A percentile compares a stretch with the other conserved stretches of the same genome.
These are phyloP conservation scores for Dothideomycetidae sp. DNA, from an alignment of 2,329 filamentous ascomycete species.

Conservation along the genomic window DNA sequence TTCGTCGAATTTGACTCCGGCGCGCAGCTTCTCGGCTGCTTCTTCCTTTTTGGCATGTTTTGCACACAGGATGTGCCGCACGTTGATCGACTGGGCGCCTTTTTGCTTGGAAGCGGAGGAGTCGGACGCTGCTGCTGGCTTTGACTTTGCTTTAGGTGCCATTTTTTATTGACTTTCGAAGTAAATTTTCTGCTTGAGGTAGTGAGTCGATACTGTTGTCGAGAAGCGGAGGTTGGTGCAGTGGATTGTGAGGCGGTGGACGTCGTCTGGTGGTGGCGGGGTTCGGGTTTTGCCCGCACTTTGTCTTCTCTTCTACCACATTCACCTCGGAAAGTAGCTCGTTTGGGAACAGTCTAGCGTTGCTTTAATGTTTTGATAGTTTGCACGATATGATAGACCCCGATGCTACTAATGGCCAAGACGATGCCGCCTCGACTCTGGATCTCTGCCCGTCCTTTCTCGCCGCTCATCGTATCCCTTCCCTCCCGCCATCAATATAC, in stretches of 20 bases:
- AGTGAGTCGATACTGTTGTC: too few relatives aligned
- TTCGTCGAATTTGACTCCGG: conserved; percentile 58
- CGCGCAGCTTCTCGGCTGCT: conserved; percentile 52
- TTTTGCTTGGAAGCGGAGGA: conserved; percentile 16
- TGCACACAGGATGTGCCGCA: conserved; percentile 62
- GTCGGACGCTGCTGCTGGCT: conserved; percentile 14
- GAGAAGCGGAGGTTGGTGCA: too few relatives aligned
- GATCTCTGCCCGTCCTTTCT: not conserved
- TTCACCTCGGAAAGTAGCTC: not conserved
- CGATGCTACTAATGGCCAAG: not conserved
- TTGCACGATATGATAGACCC: too few relatives aligned
- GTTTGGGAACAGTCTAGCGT: too few relatives aligned
- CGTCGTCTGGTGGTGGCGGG: too few relatives aligned
- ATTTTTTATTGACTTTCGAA: too few relatives aligned
- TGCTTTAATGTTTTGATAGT: too few relatives aligned
- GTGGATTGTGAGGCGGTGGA: too few relatives aligned
- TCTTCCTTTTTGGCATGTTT: conserved; percentile 69
- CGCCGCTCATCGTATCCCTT: conserved; percentile 27
- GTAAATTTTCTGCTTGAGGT: too few relatives aligned
- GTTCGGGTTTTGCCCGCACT: too few relatives aligned
- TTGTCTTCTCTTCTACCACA: not conserved
- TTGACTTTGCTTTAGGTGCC: conserved; percentile 17
- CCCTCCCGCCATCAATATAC: conserved; percentile 53
- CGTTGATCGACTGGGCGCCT: conserved; percentile 54
- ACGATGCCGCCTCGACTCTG: not conserved